Evolutionary conservation across 2,329 filamentous ascomycete genomes (phyloP), one percentile per base, ranked within the genome.

Genomic region (Fusarium sp.): DNA sequence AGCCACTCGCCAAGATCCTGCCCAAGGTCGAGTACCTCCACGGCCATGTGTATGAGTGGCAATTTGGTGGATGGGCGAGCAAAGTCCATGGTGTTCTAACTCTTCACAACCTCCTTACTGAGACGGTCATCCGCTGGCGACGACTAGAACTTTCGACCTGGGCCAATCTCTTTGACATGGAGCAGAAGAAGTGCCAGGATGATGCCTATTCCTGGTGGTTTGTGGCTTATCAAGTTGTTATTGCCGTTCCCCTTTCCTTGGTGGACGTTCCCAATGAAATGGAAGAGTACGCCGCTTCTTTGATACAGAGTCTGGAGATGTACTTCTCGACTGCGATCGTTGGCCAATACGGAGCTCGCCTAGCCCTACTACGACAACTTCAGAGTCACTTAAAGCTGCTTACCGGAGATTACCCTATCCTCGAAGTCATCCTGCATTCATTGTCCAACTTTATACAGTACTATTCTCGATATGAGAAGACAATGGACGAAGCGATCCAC

Each of bases 201-300:
- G 89, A 92, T 71, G 93, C 94, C 3, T 89, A 88, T 69, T 89
- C 90, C 13, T 99, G 95, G 95, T 99, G 93, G 89, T 99, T 97
- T 70, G 85, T 98, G 58, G 93, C 94, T 1, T 99, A 97, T 71
- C 92, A 98, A 75, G 92, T 90, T 5, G 86, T 96, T 38, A 85
- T 99, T 67, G 89, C 88, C 4, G 89, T 88, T 9, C 90, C 93
- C 0, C 80, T 91, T 50, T 84, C 86, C 19, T 83, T 94, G 58
- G 79, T 85, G 1, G 82, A 86, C 53, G 81, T 84, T 24, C 82
- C 80, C 1, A 77, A 84, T 22, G 84, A 88, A 42, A 77, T 96
- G 54, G 78, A 80, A 32, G 75, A 78, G 13, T 92, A 96, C 73
- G 83, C 86, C 1, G 81, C 84, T 56, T 85, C 87, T 44, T 81